Conservation (phyloP, 805 yeast species). For the Saturnispora halmiae region DNA sequence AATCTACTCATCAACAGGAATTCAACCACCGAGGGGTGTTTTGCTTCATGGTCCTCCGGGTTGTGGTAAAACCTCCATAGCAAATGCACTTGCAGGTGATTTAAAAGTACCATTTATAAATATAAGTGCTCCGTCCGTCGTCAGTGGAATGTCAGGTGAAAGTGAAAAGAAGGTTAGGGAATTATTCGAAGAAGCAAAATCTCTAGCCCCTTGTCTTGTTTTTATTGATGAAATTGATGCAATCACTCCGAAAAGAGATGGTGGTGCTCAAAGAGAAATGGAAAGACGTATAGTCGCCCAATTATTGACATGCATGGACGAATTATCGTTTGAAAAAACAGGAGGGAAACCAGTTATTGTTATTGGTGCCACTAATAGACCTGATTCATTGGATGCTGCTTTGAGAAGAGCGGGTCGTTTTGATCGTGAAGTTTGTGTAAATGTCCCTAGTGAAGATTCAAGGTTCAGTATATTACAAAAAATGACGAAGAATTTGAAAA, state of each 20-base stretch:
- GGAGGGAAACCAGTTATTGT: slow-evolving; percentile 89
- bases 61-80: slow-evolving; percentile 95
- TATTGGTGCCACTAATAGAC: slow-evolving; percentile 94
- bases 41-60: slow-evolving; percentile 96
- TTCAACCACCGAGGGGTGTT: slow-evolving; percentile 94
- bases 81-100: slow-evolving; percentile 93
- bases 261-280: slow-evolving; percentile 98
- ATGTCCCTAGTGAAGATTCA: slow-evolving; percentile 87
- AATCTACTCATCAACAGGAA: slow-evolving; percentile 77
- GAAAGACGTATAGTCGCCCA: slow-evolving; percentile 96
- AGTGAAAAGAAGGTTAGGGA: slow-evolving; percentile 91
- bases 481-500: slow-evolving; percentile 57
- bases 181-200: slow-evolving; percentile 84
- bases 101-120: slow-evolving; percentile 86
- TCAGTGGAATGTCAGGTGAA: slow-evolving; percentile 99
- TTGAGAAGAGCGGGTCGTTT: slow-evolving; percentile 94
- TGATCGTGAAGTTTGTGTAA: slow-evolving; percentile 87
- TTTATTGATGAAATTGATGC: slow-evolving; percentile 98
- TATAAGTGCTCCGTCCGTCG: slow-evolving; percentile 90
- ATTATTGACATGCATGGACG: slow-evolving; percentile 89
- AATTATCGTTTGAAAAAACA: slow-evolving; percentile 76
- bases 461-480: slow-evolving; percentile 67
- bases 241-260: slow-evolving; percentile 95
- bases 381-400: slow-evolving; percentile 91
- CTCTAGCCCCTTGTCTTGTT: slow-evolving; percentile 83